These are phyloP conservation scores for Raphanus hybrid DNA, from an alignment of 441 rosid genomes.

Conservation along the genomic window DNA sequence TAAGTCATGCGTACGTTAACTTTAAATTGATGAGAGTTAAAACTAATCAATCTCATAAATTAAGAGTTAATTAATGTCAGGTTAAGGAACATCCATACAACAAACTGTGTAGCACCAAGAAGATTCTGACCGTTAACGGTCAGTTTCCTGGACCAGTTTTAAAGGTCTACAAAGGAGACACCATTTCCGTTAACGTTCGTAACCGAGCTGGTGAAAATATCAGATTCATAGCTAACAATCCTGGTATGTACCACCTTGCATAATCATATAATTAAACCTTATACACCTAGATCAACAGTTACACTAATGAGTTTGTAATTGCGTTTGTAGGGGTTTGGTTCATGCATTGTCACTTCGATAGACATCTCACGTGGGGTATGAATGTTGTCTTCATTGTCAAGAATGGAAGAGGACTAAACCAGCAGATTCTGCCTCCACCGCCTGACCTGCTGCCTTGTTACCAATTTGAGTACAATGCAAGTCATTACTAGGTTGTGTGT, in stretches of 20 bases:
- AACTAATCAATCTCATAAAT: neutral
- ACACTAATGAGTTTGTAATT: neutral
- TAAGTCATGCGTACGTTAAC: neutral
- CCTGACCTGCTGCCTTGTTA: constrained; percentile 57
- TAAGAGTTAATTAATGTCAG: constrained; percentile 30
- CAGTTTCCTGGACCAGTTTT: constrained; percentile 62
- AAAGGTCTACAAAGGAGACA: constrained; percentile 51
- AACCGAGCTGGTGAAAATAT: constrained; percentile 39
- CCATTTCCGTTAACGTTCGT: constrained; percentile 47
- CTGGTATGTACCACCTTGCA: too few relatives aligned
- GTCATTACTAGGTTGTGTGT: neutral
- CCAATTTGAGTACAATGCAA: neutral
- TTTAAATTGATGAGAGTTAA: neutral
- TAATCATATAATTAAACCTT: too few relatives aligned
- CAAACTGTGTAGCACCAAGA: constrained; percentile 57
- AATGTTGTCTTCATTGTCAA: constrained; percentile 56
- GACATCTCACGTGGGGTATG: constrained; percentile 69
- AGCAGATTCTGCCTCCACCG: constrained; percentile 55
- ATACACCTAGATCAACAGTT: neutral
- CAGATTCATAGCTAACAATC: too few relatives aligned
- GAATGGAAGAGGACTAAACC: constrained; percentile 42
- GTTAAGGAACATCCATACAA: constrained; percentile 48
- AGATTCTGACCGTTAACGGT: constrained; percentile 64
- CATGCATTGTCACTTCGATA: constrained; percentile 63
- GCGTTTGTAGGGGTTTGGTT: constrained; percentile 52